Conservation (phyloP, 345 rosid species). For the Orychophragmus violaceus region DNA sequence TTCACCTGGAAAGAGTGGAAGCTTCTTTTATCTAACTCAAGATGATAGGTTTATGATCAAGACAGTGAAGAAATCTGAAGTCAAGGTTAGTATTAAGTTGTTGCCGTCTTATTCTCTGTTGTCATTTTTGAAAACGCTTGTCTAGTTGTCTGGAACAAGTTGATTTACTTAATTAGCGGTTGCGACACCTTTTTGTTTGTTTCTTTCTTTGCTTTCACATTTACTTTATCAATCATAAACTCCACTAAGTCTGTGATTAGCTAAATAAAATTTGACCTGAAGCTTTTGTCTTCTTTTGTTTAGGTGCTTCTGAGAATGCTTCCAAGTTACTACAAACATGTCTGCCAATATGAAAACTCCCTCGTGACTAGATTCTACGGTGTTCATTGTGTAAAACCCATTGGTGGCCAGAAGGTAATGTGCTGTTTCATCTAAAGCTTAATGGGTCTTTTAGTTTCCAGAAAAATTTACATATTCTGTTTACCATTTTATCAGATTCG, state of each 20-base stretch:
- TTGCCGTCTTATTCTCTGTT: conserved; percentile 10
- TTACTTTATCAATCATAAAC: conserved; percentile 18
- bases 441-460: background rate
- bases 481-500: conserved; percentile 47
- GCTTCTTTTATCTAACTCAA: conserved; percentile 95
- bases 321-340: conserved; percentile 72
- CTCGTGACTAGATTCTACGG: conserved; percentile 92
- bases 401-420: conserved; percentile 86
- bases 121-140: conserved; percentile 10
- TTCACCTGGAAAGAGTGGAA: conserved; percentile 98
- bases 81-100: conserved; percentile 65
- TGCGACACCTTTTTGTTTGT: conserved; percentile 16
- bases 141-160: conserved; percentile 1
- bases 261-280: conserved; percentile 26
- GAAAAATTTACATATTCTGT: conserved; percentile 2
- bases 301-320: conserved; percentile 97
- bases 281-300: conserved; percentile 18
- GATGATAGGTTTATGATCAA: conserved; percentile 97
- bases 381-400: conserved; percentile 88
- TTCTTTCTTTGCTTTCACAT: conserved; percentile 26
- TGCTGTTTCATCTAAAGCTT: background rate
- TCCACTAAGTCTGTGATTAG: conserved; percentile 25
- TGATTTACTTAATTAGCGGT: conserved; percentile 24
- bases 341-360: conserved; percentile 66
- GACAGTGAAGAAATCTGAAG: conserved; percentile 96